Evolutionary conservation across 768 basidiomycete genomes (phyloP), one percentile per base, ranked within the genome.

Genomic region (Pleurotus giganteus): DNA sequence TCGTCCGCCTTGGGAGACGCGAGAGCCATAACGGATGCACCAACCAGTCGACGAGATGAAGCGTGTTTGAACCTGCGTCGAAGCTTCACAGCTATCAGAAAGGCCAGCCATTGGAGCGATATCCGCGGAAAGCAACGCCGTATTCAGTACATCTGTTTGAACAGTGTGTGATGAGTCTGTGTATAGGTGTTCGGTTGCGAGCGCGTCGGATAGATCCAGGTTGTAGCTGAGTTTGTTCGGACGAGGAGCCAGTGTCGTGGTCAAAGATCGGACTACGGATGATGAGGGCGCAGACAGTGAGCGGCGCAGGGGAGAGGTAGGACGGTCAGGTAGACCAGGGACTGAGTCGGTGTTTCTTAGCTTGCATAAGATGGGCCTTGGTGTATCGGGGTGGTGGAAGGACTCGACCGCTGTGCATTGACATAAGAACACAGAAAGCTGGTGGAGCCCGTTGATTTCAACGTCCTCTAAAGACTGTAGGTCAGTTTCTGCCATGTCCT

Each of bases 11-110:
- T 73, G 69, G n/a, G 72, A 69, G 1, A 71, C 66, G n/a, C 60
- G 61, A 13, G 69, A 73, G 27, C 61, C 60, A 39, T 74, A 68
- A 44, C 75, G 68, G 52, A 77, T 69, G 54, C 76, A 76, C 75
- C 76, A 77, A 6, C 76, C 76, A 4, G 72, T 61, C 7, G 67
- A 67, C 2, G 73, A 69, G 39, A 76, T 70, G 54, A 69, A 77
- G 24, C 74, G 70, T 3, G 71, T 74, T 55, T 75, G 66, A 24
- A 63, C 52, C 12, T 52, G 60, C 19, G 53, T 52, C 5, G 34
- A 51, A 12, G 49, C 19, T 37, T 51, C 43, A 11, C 9, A 12
- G 17, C 19, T 24, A 24, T 45, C 49, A 15, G 31, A 51, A n/a
- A 51, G 49, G 9, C 49, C 34, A 51, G 49, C n/a, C 49, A 51